Conservation (phyloP, 2,329 filamentous ascomycete genomes). For the Myriosclerotinia scirpicola region DNA sequence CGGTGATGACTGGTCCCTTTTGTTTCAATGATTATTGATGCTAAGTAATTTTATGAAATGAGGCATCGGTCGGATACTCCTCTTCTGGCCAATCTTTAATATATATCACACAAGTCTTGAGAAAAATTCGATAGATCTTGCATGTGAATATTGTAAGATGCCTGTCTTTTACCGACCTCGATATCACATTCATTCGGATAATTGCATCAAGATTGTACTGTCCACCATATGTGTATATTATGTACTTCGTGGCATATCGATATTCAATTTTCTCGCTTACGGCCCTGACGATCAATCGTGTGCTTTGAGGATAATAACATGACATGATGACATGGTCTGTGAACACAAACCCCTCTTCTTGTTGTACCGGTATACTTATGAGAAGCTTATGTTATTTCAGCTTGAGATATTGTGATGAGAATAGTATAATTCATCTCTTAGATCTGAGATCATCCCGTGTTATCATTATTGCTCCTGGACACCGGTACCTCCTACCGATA, state of each 20-base stretch:
- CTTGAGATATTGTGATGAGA: not conserved
- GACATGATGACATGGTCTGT: constrained; percentile 5
- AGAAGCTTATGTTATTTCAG: not conserved
- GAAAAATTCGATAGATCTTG: constrained; percentile 21
- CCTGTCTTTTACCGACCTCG: not conserved
- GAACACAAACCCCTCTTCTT: constrained; percentile 21
- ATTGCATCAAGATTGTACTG: not conserved
- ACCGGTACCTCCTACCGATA: not conserved
- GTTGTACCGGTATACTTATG: not conserved
- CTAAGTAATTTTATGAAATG: constrained; percentile 17
- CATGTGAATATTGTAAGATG: constrained; percentile 6
- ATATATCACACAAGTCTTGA: constrained; percentile 19
- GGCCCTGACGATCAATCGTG: constrained; percentile 20
- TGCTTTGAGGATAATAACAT: not conserved
- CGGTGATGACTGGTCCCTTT: constrained; percentile 8
- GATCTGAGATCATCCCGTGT: not conserved
- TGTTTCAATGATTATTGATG: not conserved
- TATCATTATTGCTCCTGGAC: not conserved
- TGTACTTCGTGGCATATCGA: not conserved
- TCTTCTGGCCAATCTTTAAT: constrained; percentile 17
- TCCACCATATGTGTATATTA: too few species aligned
- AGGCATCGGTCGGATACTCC: constrained; percentile 1
- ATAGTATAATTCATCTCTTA: not conserved
- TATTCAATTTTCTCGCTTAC: constrained; percentile 13
- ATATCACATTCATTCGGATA: constrained; percentile 6